phyloP scores from a whole-genome alignment of 164 flowering plant species.

The Cinnamomum micranthum region DNA sequence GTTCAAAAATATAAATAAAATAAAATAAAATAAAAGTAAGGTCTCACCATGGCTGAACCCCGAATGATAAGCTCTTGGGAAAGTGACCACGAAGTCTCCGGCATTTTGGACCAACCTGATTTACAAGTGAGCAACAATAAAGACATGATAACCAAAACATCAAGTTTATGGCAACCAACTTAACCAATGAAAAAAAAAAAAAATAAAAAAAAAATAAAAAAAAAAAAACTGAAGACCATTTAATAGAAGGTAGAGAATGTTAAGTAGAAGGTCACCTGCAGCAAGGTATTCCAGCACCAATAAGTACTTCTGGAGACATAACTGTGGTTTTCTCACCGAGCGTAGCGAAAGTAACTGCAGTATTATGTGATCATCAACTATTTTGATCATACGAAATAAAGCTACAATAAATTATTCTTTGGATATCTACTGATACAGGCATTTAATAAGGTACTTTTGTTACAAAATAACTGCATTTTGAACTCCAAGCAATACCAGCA shows the following conservation, averaged over 20 bases:
- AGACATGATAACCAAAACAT: background rate
- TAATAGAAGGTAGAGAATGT: too few relatives aligned
- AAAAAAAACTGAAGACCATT: background rate
- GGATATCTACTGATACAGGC: background rate
- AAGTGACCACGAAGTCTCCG: conserved; percentile 98
- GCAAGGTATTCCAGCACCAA: conserved; percentile 88
- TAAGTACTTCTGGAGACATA: conserved; percentile 95
- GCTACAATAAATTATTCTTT: background rate
- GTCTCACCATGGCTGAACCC: conserved; percentile 96
- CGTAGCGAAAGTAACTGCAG: conserved; percentile 77
- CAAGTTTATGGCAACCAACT: conserved; percentile 4
- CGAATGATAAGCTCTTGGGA: conserved; percentile 97
- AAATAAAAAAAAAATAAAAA: too few relatives aligned
- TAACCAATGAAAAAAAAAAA: background rate
- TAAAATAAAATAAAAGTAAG: conserved; percentile 8
- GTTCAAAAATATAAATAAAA: conserved; percentile 2
- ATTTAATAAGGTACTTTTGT: background rate
- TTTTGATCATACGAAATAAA: background rate
- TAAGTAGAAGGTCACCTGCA: conserved; percentile 65
- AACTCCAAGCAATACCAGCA: background rate
- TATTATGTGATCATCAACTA: conserved; percentile 9
- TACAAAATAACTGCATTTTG: background rate
- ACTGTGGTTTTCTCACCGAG: conserved; percentile 98
- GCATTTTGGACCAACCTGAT: conserved; percentile 95
- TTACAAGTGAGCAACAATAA: conserved; percentile 3